Evolutionary conservation across 495 filamentous ascomycete genomes (phyloP).

Genomic region (Ramalina peruviana): DNA sequence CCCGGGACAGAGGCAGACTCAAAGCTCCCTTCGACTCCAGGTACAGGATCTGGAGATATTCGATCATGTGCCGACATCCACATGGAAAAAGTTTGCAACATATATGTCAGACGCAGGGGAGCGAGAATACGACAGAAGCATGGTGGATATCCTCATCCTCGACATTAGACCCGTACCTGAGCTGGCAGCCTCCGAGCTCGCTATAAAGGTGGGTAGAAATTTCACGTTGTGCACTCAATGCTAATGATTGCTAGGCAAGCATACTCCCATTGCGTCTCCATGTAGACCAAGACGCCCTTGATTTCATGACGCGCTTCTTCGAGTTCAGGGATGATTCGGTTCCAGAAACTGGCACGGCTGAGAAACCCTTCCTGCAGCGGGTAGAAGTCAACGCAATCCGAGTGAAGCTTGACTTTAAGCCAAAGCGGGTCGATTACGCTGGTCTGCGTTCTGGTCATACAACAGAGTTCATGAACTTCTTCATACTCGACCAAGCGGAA

Average conservation of each 20-base stretch:
- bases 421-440: slow-evolving; percentile 88
- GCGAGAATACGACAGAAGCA: slow-evolving; percentile 68
- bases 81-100: slow-evolving; percentile 95
- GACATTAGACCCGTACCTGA: slow-evolving; percentile 76
- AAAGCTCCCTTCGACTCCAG: slow-evolving; percentile 73
- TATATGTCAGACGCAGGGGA: slow-evolving; percentile 79
- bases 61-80: slow-evolving; percentile 88
- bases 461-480: slow-evolving; percentile 98
- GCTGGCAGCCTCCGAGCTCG: slow-evolving; percentile 78
- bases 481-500: slow-evolving; percentile 77
- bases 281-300: slow-evolving; percentile 94
- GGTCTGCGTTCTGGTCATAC: slow-evolving; percentile 95
- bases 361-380: slow-evolving; percentile 80
- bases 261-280: slow-evolving; percentile 81
- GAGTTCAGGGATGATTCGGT: slow-evolving; percentile 79
- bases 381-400: slow-evolving; percentile 73
- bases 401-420: slow-evolving; percentile 90
- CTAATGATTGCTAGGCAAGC: slow-evolving; percentile 39
- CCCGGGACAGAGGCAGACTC: slow-evolving; percentile 59
- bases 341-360: slow-evolving; percentile 32
- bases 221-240: not conserved
- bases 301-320: slow-evolving; percentile 95
- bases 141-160: slow-evolving; percentile 78
- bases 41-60: slow-evolving; percentile 78
- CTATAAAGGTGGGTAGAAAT: slow-evolving; percentile 48